Evolutionary conservation across 1,284 basidiomycete genomes (phyloP).

Genomic region (Moniliophthora roreri): DNA sequence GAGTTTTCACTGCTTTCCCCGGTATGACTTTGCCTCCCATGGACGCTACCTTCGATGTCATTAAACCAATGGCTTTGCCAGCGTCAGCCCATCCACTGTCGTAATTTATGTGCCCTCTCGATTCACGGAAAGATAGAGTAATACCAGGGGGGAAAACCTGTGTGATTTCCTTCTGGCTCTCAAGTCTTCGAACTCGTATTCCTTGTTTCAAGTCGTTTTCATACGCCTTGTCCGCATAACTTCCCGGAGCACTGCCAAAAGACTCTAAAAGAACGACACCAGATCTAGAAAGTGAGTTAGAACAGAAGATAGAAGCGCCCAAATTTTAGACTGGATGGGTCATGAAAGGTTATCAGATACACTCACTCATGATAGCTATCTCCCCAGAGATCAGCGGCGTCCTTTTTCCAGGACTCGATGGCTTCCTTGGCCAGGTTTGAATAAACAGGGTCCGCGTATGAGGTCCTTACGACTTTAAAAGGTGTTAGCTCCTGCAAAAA

Average conservation of each 20-base stretch:
- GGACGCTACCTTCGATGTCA: conserved; percentile 56
- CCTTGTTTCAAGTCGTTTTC: conserved; percentile 60
- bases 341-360: background rate
- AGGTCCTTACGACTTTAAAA: conserved; percentile 63
- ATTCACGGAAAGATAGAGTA: conserved; percentile 40
- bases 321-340: too few species aligned
- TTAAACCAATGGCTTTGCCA: conserved; percentile 58
- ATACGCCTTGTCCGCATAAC: conserved; percentile 51
- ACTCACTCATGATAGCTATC: conserved; percentile 81
- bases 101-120: conserved; percentile 59
- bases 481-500: background rate
- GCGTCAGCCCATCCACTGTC: conserved; percentile 89
- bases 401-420: conserved; percentile 68
- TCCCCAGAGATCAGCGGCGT: conserved; percentile 53
- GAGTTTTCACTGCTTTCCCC: conserved; percentile 54
- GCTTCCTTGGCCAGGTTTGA: conserved; percentile 70
- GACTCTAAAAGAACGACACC: conserved; percentile 59
- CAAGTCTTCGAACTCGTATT: conserved; percentile 42
- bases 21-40: conserved; percentile 64
- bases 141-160: conserved; percentile 28
- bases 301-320: conserved; percentile 1
- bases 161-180: conserved; percentile 41
- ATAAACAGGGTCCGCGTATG: conserved; percentile 72
- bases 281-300: conserved; percentile 39
- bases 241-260: conserved; percentile 19